Base-by-base conservation (phyloP, 306 rosid species). In the Medicago truncatula region DNA sequence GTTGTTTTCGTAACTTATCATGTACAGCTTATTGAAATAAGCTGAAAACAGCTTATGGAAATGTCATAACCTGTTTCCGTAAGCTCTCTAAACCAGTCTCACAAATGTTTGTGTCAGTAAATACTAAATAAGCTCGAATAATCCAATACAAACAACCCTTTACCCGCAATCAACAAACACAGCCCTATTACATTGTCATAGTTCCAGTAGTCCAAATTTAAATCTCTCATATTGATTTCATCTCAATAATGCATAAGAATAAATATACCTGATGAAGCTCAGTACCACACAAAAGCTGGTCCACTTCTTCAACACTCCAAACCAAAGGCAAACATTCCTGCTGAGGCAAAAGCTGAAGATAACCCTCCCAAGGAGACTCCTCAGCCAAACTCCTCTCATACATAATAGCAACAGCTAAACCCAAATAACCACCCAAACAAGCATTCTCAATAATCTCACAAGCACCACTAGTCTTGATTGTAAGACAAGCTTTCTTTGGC, bases 401-500 rank as follows among this genome's bases (percentile, higher is more conserved):
- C 98, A 94, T 94, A 18, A 91, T 56, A 21, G 95, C 97, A 64
- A 86, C 80, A 14, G 96, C 85, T 8, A 94, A 67, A 7, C 95
- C 98, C 50, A 86, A 73, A 69, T 21, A 68, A 59, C 93, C 93
- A 25, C 75, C 88, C 43, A 88, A 80, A 31, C 78, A 87, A 76
- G 86, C 86, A 18, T 31, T 71, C 78, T 85, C 84, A 70, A 91
- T 83, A 41, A 87, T 79, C 7, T 83, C 85, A 66, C 79, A 20
- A 4, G 95, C 98, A 56, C 85, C 86, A 57, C 86, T 83, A 54
- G 90, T 94, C 76, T 65, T 79, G 52, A 86, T 64, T 40, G 98
- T 94, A 64, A 94, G 93, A 75, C 98, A 94, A 47, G 90, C 76
- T 39, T 70, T 70, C 87, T 91, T 94, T 8, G 98, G 98, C 65